These are phyloP conservation scores for Aspergillus sp. DNA, from an alignment of 2,329 filamentous ascomycete genomes.

Conservation along the genomic window DNA sequence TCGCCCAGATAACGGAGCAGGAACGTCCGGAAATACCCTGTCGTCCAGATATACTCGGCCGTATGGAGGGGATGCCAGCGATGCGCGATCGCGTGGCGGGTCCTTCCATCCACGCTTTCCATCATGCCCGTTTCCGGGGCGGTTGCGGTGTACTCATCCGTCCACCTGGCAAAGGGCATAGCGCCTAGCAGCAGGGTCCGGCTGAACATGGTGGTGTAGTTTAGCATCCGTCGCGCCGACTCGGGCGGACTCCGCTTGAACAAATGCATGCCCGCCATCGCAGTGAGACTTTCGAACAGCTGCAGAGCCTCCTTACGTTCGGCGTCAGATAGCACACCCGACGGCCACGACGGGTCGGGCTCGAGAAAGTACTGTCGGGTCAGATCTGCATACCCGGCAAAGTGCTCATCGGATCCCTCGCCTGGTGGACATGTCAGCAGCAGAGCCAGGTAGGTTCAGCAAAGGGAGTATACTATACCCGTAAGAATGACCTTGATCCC, in stretches of 20 bases:
- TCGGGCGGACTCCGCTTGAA: slow-evolving; percentile 19
- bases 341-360: slow-evolving; percentile 40
- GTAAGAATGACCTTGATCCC: slow-evolving; percentile 57
- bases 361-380: slow-evolving; percentile 51
- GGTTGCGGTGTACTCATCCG: slow-evolving; percentile 9
- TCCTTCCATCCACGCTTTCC: slow-evolving; percentile 5
- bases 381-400: not conserved
- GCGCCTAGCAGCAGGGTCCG: slow-evolving; percentile 23
- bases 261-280: slow-evolving; percentile 3
- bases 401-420: slow-evolving; percentile 1
- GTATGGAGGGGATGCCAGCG: slow-evolving; percentile 9
- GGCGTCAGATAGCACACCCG: slow-evolving; percentile 19
- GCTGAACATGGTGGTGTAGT: slow-evolving; percentile 37
- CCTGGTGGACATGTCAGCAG: not conserved
- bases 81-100: not conserved
- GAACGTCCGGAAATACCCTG: slow-evolving; percentile 9
- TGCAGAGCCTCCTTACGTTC: not conserved
- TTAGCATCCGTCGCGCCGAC: slow-evolving; percentile 36
- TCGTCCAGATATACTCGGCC: slow-evolving; percentile 13
- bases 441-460: no score
- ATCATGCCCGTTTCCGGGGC: slow-evolving; percentile 16
- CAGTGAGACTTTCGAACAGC: not conserved
- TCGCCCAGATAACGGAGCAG: slow-evolving; percentile 19
- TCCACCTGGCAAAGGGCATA: slow-evolving; percentile 38
- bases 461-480: slow-evolving; percentile 26